These are phyloP conservation scores for Ascochyta rabiei DNA, from an alignment of 2,329 filamentous ascomycete genomes.

Conservation along the genomic window DNA sequence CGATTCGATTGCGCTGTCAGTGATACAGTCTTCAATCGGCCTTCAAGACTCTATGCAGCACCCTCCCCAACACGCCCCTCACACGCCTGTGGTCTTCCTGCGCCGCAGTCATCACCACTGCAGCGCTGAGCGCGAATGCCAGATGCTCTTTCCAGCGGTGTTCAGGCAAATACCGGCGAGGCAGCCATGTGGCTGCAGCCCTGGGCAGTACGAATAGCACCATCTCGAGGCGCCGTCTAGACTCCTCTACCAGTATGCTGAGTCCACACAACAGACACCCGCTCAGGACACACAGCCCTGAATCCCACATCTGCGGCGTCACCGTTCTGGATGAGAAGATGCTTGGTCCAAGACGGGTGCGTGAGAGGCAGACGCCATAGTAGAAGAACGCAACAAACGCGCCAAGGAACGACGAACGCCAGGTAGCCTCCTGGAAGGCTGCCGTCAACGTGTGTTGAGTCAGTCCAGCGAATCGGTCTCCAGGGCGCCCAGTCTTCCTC, in stretches of 20 bases:
- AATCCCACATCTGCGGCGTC: conserved; percentile 63
- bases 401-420: conserved; percentile 79
- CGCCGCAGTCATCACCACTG: conserved; percentile 38
- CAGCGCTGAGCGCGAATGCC: conserved; percentile 39
- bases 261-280: conserved; percentile 81
- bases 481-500: conserved; percentile 17
- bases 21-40: not conserved
- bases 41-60: conserved; percentile 21
- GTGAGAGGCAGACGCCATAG: conserved; percentile 80
- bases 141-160: conserved; percentile 41
- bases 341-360: conserved; percentile 74
- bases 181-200: conserved; percentile 75
- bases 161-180: conserved; percentile 64
- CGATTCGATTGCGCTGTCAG: not conserved
- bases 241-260: conserved; percentile 76
- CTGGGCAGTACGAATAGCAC: conserved; percentile 81
- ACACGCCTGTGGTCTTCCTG: conserved; percentile 35
- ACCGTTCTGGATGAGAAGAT: conserved; percentile 64
- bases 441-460: conserved; percentile 49
- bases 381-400: conserved; percentile 81
- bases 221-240: conserved; percentile 72
- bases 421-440: conserved; percentile 65
- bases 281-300: conserved; percentile 70
- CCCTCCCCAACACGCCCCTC: conserved; percentile 37
- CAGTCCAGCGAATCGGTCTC: conserved; percentile 21